Base-by-base conservation (phyloP, 345 rosid species). In the Citrus reticulata region DNA sequence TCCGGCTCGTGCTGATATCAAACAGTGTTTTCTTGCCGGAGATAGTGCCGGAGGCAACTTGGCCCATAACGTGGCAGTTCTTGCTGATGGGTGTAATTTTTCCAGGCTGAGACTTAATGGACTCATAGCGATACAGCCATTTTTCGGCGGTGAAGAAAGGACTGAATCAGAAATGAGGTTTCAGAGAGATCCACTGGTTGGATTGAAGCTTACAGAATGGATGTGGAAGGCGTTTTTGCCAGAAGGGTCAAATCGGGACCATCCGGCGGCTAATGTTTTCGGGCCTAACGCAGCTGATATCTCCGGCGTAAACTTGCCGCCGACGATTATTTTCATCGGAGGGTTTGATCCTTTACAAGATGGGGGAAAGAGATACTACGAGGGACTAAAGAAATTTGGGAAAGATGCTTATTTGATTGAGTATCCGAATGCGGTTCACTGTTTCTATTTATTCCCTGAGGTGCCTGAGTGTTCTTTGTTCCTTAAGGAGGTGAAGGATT, bases 11-110 rank as follows among this genome's bases (percentile, higher is more conserved):
- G 68, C 65, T n/a, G 19, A 73, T 16, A 13, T 58, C 16, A 73
- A 60, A 13, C 32, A 34, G 2, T 63, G 82, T 81, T 84, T 77
- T 32, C 70, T 81, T 2, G 71, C 71, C 6, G 86, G 84, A 42
- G 84, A 84, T 64, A 81, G 84, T 40, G 77, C 84, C 13, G 86
- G 84, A 4, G 86, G 84, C 14, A 84, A 84, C 73, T 20, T 84
- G 58, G 86, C 80, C 0, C 86, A 84, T 70, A 73, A 84, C 58
- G 65, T 84, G 17, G 80, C 82, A 10, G 77, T 84, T 5, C 25
- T 67, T 20, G 77, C 79, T 2, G 22, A 79, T 25, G 7, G 51
- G 14, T 10, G 1, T 9, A 4, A 14, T 9, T 78, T 84, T 34
- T 27, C 8, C 24, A 19, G 25, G 0, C 34, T 71, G 11, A 77